phyloP scores from a whole-genome alignment of 495 filamentous ascomycete species.

The Clavariopsis aquatica region DNA sequence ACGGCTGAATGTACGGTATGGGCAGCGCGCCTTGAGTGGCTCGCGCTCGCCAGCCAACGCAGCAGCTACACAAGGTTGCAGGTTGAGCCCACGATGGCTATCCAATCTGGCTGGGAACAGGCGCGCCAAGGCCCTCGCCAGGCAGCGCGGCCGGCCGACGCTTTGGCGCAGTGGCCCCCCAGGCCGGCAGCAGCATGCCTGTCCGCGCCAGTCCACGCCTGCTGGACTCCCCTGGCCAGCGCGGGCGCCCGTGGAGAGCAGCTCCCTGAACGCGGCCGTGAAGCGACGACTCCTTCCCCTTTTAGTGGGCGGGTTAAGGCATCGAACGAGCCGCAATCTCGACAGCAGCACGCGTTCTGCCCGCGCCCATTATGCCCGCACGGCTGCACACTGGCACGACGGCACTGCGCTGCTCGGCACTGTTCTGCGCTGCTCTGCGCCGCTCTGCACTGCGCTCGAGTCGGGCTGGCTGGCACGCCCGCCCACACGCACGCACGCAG shows the following conservation, averaged over 20 bases:
- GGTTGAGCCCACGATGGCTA: constrained; percentile 26
- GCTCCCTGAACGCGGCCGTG: constrained; percentile 39
- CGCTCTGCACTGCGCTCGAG: too few relatives aligned
- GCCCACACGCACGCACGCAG: too few relatives aligned
- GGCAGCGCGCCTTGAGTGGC: constrained; percentile 14
- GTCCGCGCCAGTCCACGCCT: constrained; percentile 5
- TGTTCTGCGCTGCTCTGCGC: too few relatives aligned
- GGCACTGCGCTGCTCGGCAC: too few relatives aligned
- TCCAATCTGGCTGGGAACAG: constrained; percentile 37
- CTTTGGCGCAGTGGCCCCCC: constrained; percentile 15
- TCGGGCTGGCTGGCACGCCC: constrained; percentile 1
- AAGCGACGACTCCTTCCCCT: constrained; percentile 22
- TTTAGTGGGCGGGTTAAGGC: constrained; percentile 32
- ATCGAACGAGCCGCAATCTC: constrained; percentile 7
- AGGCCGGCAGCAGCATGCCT: constrained; percentile 12
- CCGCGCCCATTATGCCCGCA: too few relatives aligned
- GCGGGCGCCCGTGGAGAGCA: constrained; percentile 12
- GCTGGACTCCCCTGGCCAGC: constrained; percentile 15
- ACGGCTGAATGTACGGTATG: constrained; percentile 22
- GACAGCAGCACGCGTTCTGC: background rate
- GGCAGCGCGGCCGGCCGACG: constrained; percentile 19
- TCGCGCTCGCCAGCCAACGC: constrained; percentile 39
- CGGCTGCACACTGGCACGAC: too few relatives aligned
- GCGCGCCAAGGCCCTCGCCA: constrained; percentile 27
- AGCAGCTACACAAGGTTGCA: constrained; percentile 38